Percentiles rank a stretch among this genome's conserved stretches.
Conservation (phyloP, 257 asterid species). For the Mitragyna speciosa region DNA sequence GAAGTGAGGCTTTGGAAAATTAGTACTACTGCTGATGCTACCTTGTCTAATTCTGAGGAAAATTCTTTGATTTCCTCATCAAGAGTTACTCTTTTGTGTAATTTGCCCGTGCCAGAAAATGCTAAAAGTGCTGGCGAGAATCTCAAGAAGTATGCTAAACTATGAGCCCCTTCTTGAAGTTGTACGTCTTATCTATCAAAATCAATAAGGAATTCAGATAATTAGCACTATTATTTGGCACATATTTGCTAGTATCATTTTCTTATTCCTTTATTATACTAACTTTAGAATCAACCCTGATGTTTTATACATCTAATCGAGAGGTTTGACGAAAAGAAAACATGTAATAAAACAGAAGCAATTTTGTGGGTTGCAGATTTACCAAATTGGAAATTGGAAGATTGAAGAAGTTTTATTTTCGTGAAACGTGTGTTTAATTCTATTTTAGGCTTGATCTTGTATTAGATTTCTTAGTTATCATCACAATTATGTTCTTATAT, state of each 20-base stretch:
- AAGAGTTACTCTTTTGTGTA: constrained; percentile 69
- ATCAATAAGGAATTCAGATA: neutral
- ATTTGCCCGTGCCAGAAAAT: constrained; percentile 62
- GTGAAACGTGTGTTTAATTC: neutral
- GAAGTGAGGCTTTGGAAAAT: constrained; percentile 62
- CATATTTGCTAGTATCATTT: neutral
- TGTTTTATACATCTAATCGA: neutral
- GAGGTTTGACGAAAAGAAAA: neutral
- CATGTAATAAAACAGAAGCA: neutral
- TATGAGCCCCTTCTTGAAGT: constrained; percentile 27
- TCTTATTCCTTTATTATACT: neutral
- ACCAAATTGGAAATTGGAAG: neutral
- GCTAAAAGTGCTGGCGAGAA: constrained; percentile 45
- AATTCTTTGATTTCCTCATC: constrained; percentile 60
- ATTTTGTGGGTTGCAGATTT: neutral
- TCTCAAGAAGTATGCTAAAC: constrained; percentile 60
- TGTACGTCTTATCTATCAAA: neutral
- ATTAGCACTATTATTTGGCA: neutral
- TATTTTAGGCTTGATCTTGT: neutral
- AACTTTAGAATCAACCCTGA: neutral
- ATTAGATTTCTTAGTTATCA: neutral
- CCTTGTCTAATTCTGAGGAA: constrained; percentile 32
- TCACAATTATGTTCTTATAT: neutral
- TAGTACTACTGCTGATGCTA: neutral
- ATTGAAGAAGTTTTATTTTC: neutral